Percentiles rank a stretch among this genome's conserved stretches.
Conservation (phyloP, 176 grass and related monocot genomes). For the Triticum turgidum region DNA sequence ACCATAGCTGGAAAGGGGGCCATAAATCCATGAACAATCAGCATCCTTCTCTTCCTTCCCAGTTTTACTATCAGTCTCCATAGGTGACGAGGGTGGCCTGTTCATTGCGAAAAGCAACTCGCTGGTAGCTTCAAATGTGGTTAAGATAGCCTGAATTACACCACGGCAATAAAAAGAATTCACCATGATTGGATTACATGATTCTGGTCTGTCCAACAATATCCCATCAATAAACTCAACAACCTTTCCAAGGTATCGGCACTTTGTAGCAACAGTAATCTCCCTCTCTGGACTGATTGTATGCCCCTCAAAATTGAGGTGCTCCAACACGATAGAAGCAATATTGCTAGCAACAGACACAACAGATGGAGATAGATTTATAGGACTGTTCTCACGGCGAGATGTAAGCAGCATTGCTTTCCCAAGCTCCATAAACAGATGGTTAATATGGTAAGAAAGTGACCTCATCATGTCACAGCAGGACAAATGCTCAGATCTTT, state of each 20-base stretch:
- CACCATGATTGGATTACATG: slow-evolving; percentile 84
- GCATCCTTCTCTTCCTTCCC: slow-evolving; percentile 62
- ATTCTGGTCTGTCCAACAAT: slow-evolving; percentile 91
- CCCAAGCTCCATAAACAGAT: slow-evolving; percentile 94
- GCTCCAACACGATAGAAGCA: slow-evolving; percentile 73
- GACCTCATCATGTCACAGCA: slow-evolving; percentile 91
- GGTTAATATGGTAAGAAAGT: slow-evolving; percentile 88
- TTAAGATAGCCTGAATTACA: slow-evolving; percentile 85
- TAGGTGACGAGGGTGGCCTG: slow-evolving; percentile 63
- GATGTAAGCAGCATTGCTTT: slow-evolving; percentile 91
- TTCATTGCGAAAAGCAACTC: slow-evolving; percentile 91
- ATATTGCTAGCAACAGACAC: slow-evolving; percentile 79
- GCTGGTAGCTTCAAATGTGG: slow-evolving; percentile 93
- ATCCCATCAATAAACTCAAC: slow-evolving; percentile 89
- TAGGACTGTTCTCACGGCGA: slow-evolving; percentile 82
- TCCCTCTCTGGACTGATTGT: slow-evolving; percentile 55
- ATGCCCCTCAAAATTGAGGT: slow-evolving; percentile 90
- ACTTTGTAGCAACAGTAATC: slow-evolving; percentile 67
- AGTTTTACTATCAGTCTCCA: slow-evolving; percentile 74
- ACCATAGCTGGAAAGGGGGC: slow-evolving; percentile 79
- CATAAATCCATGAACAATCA: slow-evolving; percentile 92
- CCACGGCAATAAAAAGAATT: slow-evolving; percentile 89
- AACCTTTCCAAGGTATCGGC: slow-evolving; percentile 86
- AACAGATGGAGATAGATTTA: slow-evolving; percentile 71
- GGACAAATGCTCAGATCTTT: slow-evolving; percentile 63